Evolutionary conservation across 805 yeast genomes (phyloP), one percentile per base, ranked within the genome.

Genomic region (Zygotorulaspora danielsina): DNA sequence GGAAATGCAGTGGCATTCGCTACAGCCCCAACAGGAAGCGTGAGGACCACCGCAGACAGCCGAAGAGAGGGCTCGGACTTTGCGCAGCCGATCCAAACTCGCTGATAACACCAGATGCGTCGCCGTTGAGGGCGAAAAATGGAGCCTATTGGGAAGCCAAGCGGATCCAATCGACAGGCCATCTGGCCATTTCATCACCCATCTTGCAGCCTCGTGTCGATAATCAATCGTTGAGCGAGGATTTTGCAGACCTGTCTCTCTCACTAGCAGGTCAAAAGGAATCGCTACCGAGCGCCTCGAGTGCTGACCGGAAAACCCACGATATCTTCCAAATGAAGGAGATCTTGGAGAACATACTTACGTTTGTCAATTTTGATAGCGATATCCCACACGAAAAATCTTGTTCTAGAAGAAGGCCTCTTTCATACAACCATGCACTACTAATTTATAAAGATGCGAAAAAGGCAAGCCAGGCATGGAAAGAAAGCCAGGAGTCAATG

Each of bases 321-420:
- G 51, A 61, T 11, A 81, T 87, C 6, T 82, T 87, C 53, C 67
- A 70, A 36, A 78, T 82, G 24, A 95, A 96, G 0, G 96, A 87
- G 59, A 80, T 87, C 37, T 66, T 87, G 11, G 61, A 69, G 44
- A 68, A 70, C 39, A 83, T 87, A 9, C 53, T 87, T 19, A 64
- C 67, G 18, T 76, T 68, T 54, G 81, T 82, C n/a, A 87, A 82
- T 41, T 60, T 65, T 18, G 75, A 71, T 44, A 66, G 72, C 1
- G 56, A 61, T 6, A 66, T 79, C n/a, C 90, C 90, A 2, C 73
- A 69, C 32, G 90, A 84, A 52, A 57, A 61, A 11, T 57, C 76
- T 0, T 82, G 84, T 33, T 55, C 70, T 1, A 68, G 90, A 50
- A 71, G 94, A 50, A 75, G 73, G 44, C 94, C 95, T 6, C 63